These are phyloP conservation scores for Chrysopogon serrulatus DNA, from an alignment of 176 grass and related monocot species.

Conservation along the genomic window DNA sequence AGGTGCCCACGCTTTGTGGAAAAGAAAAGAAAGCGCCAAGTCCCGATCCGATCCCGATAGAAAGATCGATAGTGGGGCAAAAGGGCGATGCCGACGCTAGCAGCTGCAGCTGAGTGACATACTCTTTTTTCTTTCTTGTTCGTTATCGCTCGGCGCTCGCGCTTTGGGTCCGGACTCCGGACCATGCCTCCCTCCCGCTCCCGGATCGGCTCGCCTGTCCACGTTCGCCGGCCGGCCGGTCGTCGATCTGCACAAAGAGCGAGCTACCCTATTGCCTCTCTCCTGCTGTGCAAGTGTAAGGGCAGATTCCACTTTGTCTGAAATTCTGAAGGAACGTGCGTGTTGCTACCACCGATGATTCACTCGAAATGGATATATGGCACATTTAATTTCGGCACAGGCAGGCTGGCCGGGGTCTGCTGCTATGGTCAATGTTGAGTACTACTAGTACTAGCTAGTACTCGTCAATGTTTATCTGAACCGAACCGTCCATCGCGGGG, in stretches of 20 bases:
- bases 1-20: slow-evolving; percentile 12
- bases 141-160: neutral
- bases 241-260: neutral
- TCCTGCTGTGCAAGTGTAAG: too few relatives aligned
- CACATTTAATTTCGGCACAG: too few relatives aligned
- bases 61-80: neutral
- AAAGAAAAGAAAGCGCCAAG: neutral
- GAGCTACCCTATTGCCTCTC: neutral
- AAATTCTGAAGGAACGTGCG: too few relatives aligned
- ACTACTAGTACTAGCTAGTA: too few relatives aligned
- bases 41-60: neutral
- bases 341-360: too few relatives aligned
- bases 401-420: too few relatives aligned
- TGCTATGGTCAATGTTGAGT: too few relatives aligned
- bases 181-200: too few relatives aligned
- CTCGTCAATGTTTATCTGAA: neutral
- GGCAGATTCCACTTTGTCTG: too few relatives aligned
- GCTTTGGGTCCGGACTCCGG: neutral
- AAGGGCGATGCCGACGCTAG: neutral
- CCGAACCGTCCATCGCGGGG: neutral
- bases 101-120: neutral
- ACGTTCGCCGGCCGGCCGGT: neutral
- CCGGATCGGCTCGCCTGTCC: neutral
- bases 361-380: too few relatives aligned
- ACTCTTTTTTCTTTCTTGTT: neutral